These are phyloP conservation scores for Lactarius indigo DNA, from an alignment of 768 basidiomycete genomes.

Conservation along the genomic window DNA sequence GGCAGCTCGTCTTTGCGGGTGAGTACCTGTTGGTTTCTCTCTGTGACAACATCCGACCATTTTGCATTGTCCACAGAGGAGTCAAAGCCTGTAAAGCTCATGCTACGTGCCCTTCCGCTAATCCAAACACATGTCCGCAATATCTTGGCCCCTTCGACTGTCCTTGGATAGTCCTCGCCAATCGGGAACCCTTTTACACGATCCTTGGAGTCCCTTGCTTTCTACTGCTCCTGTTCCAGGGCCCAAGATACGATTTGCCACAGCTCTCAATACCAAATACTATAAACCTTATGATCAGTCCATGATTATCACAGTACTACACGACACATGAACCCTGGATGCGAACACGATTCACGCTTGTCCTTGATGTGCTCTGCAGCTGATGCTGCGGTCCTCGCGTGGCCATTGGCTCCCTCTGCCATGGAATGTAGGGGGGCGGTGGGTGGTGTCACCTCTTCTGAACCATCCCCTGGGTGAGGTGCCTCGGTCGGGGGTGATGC, in stretches of 20 bases:
- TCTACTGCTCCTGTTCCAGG: not conserved
- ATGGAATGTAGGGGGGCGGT: not conserved
- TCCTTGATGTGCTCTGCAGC: constrained; percentile 13
- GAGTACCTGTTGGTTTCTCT: too few species aligned
- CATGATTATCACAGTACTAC: not conserved
- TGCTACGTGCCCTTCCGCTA: constrained; percentile 37
- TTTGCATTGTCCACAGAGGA: constrained; percentile 45
- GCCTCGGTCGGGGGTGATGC: not conserved
- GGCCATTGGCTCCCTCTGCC: not conserved
- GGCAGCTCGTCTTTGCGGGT: constrained; percentile 63
- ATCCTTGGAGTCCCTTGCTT: not conserved
- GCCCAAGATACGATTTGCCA: constrained; percentile 12
- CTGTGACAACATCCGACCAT: not conserved
- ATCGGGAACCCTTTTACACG: not conserved
- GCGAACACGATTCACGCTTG: constrained; percentile 15
- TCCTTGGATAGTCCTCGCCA: not conserved
- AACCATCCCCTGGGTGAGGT: not conserved
- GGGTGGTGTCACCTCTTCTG: not conserved
- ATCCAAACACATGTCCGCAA: constrained; percentile 25
- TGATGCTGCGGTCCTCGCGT: not conserved
- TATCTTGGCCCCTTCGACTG: constrained; percentile 1
- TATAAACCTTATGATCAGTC: constrained; percentile 17
- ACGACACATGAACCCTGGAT: not conserved
- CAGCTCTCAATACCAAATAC: constrained; percentile 20
- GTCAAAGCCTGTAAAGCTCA: constrained; percentile 70